These are phyloP conservation scores for Blastobotrys raffinosifermentans DNA, from an alignment of 1,139 yeast species.

Conservation along the genomic window DNA sequence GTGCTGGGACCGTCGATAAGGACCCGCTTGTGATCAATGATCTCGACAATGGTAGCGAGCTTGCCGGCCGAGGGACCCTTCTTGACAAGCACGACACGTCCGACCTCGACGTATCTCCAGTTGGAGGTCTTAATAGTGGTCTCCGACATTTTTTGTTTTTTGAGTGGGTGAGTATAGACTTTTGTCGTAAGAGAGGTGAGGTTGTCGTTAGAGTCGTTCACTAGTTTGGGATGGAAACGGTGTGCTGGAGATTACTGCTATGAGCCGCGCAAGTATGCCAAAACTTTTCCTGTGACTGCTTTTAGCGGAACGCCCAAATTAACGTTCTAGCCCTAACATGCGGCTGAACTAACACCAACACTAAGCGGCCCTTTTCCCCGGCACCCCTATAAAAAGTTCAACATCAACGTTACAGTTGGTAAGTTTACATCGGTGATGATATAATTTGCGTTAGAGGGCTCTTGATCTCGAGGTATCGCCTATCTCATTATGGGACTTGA, in stretches of 20 bases:
- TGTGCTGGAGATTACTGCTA: too few relatives aligned
- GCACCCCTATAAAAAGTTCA: not conserved
- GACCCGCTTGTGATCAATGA: slow-evolving; percentile 98
- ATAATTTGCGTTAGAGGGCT: slow-evolving; percentile 61
- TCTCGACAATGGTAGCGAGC: slow-evolving; percentile 94
- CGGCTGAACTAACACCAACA: too few relatives aligned
- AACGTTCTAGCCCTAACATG: too few relatives aligned
- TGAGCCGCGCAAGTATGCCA: too few relatives aligned
- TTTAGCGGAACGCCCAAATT: slow-evolving; percentile 2
- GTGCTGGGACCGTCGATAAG: slow-evolving; percentile 93
- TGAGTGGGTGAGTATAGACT: too few relatives aligned
- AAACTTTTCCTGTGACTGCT: slow-evolving; percentile 2
- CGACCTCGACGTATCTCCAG: slow-evolving; percentile 99
- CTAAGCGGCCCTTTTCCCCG: slow-evolving; percentile 3
- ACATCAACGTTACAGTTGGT: slow-evolving; percentile 1
- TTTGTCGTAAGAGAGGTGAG: too few relatives aligned
- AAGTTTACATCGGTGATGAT: slow-evolving; percentile 24
- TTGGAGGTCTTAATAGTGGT: slow-evolving; percentile 90
- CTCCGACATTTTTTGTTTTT: slow-evolving; percentile 41
- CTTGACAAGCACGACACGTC: slow-evolving; percentile 94
- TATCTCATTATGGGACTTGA: slow-evolving; percentile 23
- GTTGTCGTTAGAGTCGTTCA: too few relatives aligned
- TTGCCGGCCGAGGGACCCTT: slow-evolving; percentile 63
- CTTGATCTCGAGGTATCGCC: slow-evolving; percentile 28
- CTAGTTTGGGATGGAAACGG: too few relatives aligned